Evolutionary conservation across 169 alveolate species (phyloP).

Genomic region (Besnoitia besnoiti): DNA sequence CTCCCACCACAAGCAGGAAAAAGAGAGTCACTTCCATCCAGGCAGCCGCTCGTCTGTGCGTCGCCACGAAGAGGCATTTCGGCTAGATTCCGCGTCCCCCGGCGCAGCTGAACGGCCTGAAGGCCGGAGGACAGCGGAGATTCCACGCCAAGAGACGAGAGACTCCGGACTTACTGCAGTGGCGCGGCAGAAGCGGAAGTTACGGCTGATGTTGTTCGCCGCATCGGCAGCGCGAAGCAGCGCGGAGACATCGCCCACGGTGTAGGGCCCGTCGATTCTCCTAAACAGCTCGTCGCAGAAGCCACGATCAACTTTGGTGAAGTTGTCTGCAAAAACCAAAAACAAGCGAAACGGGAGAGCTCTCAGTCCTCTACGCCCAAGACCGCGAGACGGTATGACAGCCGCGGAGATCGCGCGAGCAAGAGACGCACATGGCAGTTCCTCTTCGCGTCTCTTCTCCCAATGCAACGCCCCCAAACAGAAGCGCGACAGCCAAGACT

Average conservation of each 20-base stretch:
- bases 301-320: conserved; percentile 41
- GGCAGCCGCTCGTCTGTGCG: too few species aligned
- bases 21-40: too few species aligned
- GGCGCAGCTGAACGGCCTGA: not conserved
- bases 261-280: conserved; percentile 52
- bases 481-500: too few species aligned
- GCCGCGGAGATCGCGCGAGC: not conserved
- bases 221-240: conserved; percentile 58
- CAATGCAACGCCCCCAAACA: too few species aligned
- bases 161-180: conserved; percentile 18
- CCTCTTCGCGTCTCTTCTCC: too few species aligned
- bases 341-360: not conserved
- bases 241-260: conserved; percentile 32
- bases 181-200: conserved; percentile 62
- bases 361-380: not conserved
- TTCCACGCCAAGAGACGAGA: not conserved
- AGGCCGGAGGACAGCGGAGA: not conserved
- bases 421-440: too few species aligned
- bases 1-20: too few species aligned
- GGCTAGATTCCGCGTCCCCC: too few species aligned
- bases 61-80: too few species aligned
- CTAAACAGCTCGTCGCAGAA: conserved; percentile 57
- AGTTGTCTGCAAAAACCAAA: conserved; percentile 37
- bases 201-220: conserved; percentile 35
- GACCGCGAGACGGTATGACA: not conserved